phyloP scores from a whole-genome alignment of 192 early-diverging fungal genomes.

The Mortierella antarctica region DNA sequence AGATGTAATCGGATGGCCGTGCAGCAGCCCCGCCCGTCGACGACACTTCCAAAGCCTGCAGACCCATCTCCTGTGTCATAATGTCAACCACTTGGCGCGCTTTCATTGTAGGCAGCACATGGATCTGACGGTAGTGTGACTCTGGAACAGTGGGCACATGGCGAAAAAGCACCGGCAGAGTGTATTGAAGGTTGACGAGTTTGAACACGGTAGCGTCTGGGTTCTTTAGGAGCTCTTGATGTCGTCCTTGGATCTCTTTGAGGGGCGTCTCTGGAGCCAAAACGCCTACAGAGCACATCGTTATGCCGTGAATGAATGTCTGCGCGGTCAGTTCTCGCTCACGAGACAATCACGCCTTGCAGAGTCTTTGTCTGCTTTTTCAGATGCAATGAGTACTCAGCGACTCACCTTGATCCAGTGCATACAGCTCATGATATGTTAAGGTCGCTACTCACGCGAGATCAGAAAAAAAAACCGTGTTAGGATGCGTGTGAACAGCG shows the following conservation, averaged over 20 bases:
- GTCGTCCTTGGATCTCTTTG: conserved; percentile 38
- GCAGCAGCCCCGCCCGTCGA: conserved; percentile 1
- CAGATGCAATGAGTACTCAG: neutral
- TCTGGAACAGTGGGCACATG: conserved; percentile 50
- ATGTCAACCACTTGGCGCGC: conserved; percentile 37
- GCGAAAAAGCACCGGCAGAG: conserved; percentile 40
- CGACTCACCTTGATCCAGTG: conserved; percentile 47
- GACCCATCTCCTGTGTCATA: conserved; percentile 41
- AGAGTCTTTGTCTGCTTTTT: neutral
- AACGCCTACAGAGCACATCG: conserved; percentile 9
- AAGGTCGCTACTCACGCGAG: conserved; percentile 14
- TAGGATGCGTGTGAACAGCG: neutral
- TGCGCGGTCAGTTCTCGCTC: no score
- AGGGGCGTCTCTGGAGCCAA: conserved; percentile 29
- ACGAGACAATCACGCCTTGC: neutral
- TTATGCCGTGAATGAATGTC: no score
- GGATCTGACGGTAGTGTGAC: conserved; percentile 39
- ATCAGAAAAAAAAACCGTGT: neutral
- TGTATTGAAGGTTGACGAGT: conserved; percentile 36
- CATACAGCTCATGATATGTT: conserved; percentile 44
- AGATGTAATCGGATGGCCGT: conserved; percentile 20
- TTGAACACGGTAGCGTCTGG: conserved; percentile 46
- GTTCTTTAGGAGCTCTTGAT: conserved; percentile 34
- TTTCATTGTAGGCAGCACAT: conserved; percentile 26
- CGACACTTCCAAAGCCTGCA: conserved; percentile 19